Base-by-base conservation (phyloP, 805 yeast species). In the Hanseniaspora osmophila region DNA sequence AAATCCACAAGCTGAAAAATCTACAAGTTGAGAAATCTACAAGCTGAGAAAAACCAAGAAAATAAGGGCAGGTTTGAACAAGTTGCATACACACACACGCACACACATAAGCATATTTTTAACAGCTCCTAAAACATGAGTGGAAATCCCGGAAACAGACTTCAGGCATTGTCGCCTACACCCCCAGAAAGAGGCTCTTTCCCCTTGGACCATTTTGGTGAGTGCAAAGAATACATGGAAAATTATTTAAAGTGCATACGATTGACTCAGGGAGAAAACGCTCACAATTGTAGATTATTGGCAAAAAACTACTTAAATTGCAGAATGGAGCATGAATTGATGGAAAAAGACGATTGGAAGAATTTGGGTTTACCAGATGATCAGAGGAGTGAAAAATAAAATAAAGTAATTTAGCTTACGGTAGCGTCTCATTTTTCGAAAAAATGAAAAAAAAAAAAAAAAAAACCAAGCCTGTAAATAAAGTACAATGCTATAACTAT, bases 161-260 rank as follows among this genome's bases (percentile, higher is more conserved):
- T 70, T 42, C 59, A 64, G 38, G 64, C 70, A 38, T 71, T 81
- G 69, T 69, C 77, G 12, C 95, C 96, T 10, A 81, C 90, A 0
- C 95, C 98, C 18, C 98, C 98, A 2, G 95, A 90, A 52, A 68
- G 96, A 52, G 98, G 98, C 0, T 85, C 97, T 0, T 90, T 90
- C 62, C 98, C 97, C 0, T 67, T 90, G 40, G 98, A 90, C 57
- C 98, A 90, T 57, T 79, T 75, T 48, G 74, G 73, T 7, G 97
- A 92, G 51, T 90, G 97, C 58, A 75, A 78, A 18, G 68, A 69
- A 18, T 74, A 77, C 47, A 92, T 88, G 92, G 59, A 70, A 40
- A 74, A 74, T 41, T 90, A 90, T 59, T 66, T 90, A 50, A 66
- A 76, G 41, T 90, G 98, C 64, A 66, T 90, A 63, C 80, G 82